Base-by-base conservation (phyloP, 495 filamentous ascomycete genomes). In the Xylaria acuta region DNA sequence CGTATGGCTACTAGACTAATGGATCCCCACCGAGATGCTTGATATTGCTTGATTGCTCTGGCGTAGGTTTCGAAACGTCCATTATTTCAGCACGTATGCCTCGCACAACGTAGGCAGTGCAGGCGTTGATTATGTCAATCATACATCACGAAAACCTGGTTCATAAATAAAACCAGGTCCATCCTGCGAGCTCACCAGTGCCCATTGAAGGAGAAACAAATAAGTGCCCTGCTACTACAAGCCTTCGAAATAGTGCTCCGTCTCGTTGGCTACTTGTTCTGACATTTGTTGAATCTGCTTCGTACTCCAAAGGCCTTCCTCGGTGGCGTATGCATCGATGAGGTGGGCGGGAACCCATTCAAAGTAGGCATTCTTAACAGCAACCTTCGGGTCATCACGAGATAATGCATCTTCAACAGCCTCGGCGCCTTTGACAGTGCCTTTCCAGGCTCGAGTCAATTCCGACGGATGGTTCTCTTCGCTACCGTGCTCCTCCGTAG, bases 361-460 rank as follows among this genome's bases (percentile, higher is more conserved):
- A 69, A 92, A 92, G 67, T 89, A 91, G 18, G 85, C 73, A 71
- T 92, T 92, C 59, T 82, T 85, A 14, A 91, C 82, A 5, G 74
- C 67, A 16, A 75, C 58, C 40, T 64, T 71, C 0, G 38, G 36
- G n/a, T 18, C 47, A 9, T 27, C 47, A 27, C 51, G 53, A 53
- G 18, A 62, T 3, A 54, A 65, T 9, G 40, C 70, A 58, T 27
- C 34, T 54, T 75, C 66, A 30, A 78, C 67, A 5, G 76, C 74
- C 30, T 75, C 18, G 20, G 63, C 71, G 8, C 75, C 73, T 62
- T 75, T 76, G 34, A 72, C 67, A 16, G 62, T 60, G 25, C 58
- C 72, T 32, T 34, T 76, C 90, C 90, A 92, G 2, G 81, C 74
- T 25, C 62, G 71, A 7, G 80, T 77, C 11, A 92, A 67, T 69